phyloP scores from a whole-genome alignment of 2,329 filamentous ascomycete genomes.

The Aspergillus viridinutans region DNA sequence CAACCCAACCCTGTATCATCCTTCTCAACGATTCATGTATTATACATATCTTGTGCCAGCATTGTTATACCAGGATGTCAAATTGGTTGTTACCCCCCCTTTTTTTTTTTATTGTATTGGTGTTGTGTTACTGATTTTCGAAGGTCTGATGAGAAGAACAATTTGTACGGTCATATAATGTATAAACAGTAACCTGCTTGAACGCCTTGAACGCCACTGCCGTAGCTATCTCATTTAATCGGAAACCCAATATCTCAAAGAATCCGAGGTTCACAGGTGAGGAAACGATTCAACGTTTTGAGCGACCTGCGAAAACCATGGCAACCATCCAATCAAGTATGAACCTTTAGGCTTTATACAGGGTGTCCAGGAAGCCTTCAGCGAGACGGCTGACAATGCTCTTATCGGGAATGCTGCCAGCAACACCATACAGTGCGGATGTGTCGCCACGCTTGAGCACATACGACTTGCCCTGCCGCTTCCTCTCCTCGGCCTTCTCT shows the following conservation, averaged over 20 bases:
- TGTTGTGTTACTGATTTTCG: neutral
- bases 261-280: neutral
- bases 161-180: neutral
- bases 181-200: neutral
- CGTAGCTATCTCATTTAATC: neutral
- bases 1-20: neutral
- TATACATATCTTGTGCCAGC: conserved; percentile 7
- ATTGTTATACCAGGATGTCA: conserved; percentile 4
- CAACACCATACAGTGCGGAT: conserved; percentile 89
- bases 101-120: neutral
- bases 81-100: neutral
- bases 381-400: conserved; percentile 87
- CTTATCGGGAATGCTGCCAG: conserved; percentile 92
- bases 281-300: neutral
- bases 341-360: conserved; percentile 73
- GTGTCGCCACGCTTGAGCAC: conserved; percentile 60
- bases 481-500: conserved; percentile 71
- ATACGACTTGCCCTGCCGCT: conserved; percentile 54
- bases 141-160: neutral
- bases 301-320: neutral
- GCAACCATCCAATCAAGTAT: neutral
- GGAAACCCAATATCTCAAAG: neutral
- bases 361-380: conserved; percentile 82
- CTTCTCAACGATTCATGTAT: conserved; percentile 4
- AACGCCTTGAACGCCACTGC: conserved; percentile 9